These are phyloP conservation scores for Tricladium varicosporioides DNA, from an alignment of 2,329 filamentous ascomycete genomes.

Conservation along the genomic window DNA sequence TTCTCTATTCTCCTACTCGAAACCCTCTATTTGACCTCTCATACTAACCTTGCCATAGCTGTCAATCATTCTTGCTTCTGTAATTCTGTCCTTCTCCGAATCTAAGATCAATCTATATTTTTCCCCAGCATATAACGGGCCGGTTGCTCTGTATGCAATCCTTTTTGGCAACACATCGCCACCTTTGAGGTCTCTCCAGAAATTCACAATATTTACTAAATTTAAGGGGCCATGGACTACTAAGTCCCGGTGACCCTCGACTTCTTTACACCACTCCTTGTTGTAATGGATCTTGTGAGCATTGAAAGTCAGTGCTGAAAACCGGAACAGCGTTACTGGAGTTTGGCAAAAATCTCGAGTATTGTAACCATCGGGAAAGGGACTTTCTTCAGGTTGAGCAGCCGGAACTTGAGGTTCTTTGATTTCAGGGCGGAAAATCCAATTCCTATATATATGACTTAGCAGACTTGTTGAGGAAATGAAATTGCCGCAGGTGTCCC, in stretches of 20 bases:
- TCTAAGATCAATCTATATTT: slow-evolving; percentile 43
- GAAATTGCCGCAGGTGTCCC: background rate
- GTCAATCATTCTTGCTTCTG: slow-evolving; percentile 28
- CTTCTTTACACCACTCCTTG: slow-evolving; percentile 44
- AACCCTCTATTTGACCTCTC: slow-evolving; percentile 31
- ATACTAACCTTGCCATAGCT: slow-evolving; percentile 32
- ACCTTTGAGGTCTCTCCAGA: slow-evolving; percentile 52
- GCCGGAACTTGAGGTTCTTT: slow-evolving; percentile 23
- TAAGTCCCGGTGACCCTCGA: slow-evolving; percentile 60
- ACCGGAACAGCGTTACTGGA: slow-evolving; percentile 61
- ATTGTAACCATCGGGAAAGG: slow-evolving; percentile 21
- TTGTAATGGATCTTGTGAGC: slow-evolving; percentile 85
- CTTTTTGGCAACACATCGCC: slow-evolving; percentile 38
- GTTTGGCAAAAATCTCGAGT: slow-evolving; percentile 34
- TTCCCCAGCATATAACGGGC: slow-evolving; percentile 48
- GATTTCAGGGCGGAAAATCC: slow-evolving; percentile 32
- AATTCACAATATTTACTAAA: slow-evolving; percentile 68
- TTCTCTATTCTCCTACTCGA: background rate
- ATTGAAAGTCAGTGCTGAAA: slow-evolving; percentile 83
- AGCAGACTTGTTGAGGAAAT: background rate
- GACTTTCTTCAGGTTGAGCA: slow-evolving; percentile 13
- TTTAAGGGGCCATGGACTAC: slow-evolving; percentile 82
- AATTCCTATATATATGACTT: slow-evolving; percentile 26
- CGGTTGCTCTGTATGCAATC: slow-evolving; percentile 47
- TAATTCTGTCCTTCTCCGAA: slow-evolving; percentile 31